Base-by-base conservation (phyloP, 352 stramenopile genomes). In the Aphanomyces stellatus region DNA sequence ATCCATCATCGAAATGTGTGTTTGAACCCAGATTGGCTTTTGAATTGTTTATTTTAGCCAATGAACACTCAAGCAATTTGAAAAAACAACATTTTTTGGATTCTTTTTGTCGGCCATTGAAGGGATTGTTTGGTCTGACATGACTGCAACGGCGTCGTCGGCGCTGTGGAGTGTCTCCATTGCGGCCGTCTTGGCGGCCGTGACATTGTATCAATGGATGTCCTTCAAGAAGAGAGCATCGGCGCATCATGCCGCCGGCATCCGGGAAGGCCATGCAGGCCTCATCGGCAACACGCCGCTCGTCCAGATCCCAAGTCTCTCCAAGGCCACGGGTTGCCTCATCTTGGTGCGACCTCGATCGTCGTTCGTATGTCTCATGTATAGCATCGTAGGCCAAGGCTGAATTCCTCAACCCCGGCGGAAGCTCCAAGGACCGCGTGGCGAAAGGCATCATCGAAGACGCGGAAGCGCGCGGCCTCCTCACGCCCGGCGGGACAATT, bases 351-450 rank as follows among this genome's bases (percentile, higher is more conserved):
- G 66, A 31, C 46, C n/a, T n/a, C n/a, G n/a, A n/a, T n/a, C n/a
- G n/a, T n/a, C n/a, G n/a, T n/a, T n/a, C n/a, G n/a, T n/a, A n/a
- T n/a, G n/a, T n/a, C n/a, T n/a, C n/a, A n/a, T n/a, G n/a, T n/a
- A n/a, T n/a, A n/a, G n/a, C n/a, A n/a, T 5, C 56, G 19, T 53
- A 93, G 82, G 87, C 80, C 5, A 98, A 99, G 73, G 96, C 97
- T 27, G 96, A 99, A 81, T 97, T 90, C 43, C 77, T 98, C 65
- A 99, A 99, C 79, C 97, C 97, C 3, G 96, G 95, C 34, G 96
- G 96, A 10, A 99, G 93, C 53, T 97, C 93, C 2, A 99, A 99
- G 72, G 96, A 99, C 75, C 87, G 97, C 27, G 88, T 98, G 7
- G 97, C 96, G 5, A 88, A 96, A 61, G 87, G 79, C 49, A 99